Conservation (phyloP, 352 stramenopile genomes). For the Globisporangium cederbergense region DNA sequence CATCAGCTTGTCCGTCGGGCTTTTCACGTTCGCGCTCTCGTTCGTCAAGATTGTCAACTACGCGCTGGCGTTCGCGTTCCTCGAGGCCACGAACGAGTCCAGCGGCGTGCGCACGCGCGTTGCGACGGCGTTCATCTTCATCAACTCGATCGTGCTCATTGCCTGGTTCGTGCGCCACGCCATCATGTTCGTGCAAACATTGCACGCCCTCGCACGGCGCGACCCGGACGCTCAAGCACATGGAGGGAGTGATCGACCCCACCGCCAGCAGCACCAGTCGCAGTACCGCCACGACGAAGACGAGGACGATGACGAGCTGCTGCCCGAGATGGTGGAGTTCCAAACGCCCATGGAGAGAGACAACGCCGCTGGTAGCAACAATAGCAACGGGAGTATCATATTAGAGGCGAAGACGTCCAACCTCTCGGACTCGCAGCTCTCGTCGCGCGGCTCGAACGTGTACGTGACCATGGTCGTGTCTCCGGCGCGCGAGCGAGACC, state of each 20-base stretch:
- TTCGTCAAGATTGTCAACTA: constrained; percentile 64
- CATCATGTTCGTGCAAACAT: constrained; percentile 33
- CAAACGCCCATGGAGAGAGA: constrained; percentile 13
- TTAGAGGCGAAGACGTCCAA: not conserved
- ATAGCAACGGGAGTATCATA: not conserved
- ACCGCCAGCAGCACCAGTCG: not conserved
- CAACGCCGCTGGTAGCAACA: not conserved
- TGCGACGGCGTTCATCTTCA: constrained; percentile 57
- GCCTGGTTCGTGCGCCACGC: constrained; percentile 60
- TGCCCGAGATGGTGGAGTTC: constrained; percentile 18
- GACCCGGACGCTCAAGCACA: not conserved
- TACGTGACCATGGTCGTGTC: constrained; percentile 19
- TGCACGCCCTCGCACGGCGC: constrained; percentile 10
- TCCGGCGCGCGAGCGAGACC: constrained; percentile 7
- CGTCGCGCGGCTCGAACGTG: constrained; percentile 14
- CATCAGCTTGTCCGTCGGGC: constrained; percentile 31
- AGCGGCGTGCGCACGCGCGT: constrained; percentile 27
- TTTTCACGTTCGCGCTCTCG: constrained; percentile 45
- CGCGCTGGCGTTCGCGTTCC: constrained; percentile 49
- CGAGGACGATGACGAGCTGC: constrained; percentile 11
- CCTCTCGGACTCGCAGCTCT: not conserved
- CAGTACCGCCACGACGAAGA: not conserved
- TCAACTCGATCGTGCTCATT: constrained; percentile 62
- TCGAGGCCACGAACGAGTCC: constrained; percentile 40
- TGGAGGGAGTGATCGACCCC: not conserved